Evolutionary conservation across 345 rosid species (phyloP), one percentile per base, ranked within the genome.

Genomic region (Crucihimalaya himalaica): DNA sequence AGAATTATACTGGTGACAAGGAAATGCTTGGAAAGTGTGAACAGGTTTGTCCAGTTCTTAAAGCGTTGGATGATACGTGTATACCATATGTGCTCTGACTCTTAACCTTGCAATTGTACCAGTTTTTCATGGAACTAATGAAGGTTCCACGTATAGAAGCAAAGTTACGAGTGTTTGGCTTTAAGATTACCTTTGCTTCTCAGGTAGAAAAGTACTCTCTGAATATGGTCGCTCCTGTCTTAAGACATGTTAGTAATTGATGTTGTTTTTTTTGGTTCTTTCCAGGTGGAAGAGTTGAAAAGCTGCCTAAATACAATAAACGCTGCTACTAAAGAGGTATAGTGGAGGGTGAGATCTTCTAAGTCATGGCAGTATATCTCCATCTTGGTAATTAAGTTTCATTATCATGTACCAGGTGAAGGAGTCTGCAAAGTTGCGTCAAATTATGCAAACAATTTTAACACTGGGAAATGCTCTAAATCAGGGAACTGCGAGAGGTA

Each of bases 401-500:
- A 45, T 39, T 45, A 59, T 27, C 56, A 47, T 64, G 42, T 63
- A 28, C 68, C 85, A 94, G 98, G 98, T 94, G 66, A 95, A 92
- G 78, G 97, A 95, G 51, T 95, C 99, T 2, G 81, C 68, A 19
- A 95, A 95, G 79, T 74, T 95, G 81, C 97, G 97, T 34, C 99
- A 95, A 84, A 80, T 95, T 85, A 95, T 95, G 99, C 97, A 92
- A 82, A 95, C 99, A 43, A 88, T 95, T 67, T 86, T 95, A 70
- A 92, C 97, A 65, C 65, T 95, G 63, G 99, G 99, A 70, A 95
- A 95, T 85, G 99, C 99, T 81, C 76, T 95, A 77, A 95, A 95
- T 83, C 99, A 95, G 65, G 99, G 99, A 79, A 94, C 99, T 31
- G 97, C 93, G 15, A 81, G 99, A 86, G 99, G 99, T 94, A 72